Evolutionary conservation across 805 yeast species (phyloP), one percentile per base, ranked within the genome.

Genomic region (Wickerhamiella dianesei): DNA sequence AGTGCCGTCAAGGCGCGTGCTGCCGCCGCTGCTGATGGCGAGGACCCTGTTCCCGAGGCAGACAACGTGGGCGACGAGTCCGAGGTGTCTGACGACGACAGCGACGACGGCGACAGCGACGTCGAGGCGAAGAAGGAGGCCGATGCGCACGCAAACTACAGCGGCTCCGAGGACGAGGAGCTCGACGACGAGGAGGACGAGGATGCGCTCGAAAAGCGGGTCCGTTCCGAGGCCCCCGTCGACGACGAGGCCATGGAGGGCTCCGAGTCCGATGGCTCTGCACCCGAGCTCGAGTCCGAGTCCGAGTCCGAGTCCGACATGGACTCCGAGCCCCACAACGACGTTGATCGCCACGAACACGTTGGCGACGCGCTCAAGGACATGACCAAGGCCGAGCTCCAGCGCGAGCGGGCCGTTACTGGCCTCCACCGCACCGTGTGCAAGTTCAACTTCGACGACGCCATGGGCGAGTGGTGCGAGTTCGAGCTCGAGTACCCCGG

Each of bases 81-180:
- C 57, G 97, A 88, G 18, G 25, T 22, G 16, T 39, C 41, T 8
- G 41, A 39, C 25, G 25, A 39, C 53, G 95, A 78, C 14, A 95
- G 96, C 32, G 97, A 88, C 66, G 96, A 88, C 52, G 97, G 86
- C 25, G 96, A 88, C 61, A 70, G 84, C 50, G 96, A 86, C 62
- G 83, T 84, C 44, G 83, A 85, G 88, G 94, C 80, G 56, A 77
- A 88, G 37, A 78, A 80, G 49, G 86, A 71, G 6, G 95, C 85
- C 51, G 96, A 86, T 29, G 96, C 86, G 60, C 69, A 82, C 48
- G 96, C 84, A 61, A 81, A 83, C 41, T 83, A 86, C 88, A 94
- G 80, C 56, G 77, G 87, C 29, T 76, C 78, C 47, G 87, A 72
- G 32, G 61, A 57, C 19, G 61, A 60, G 4, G 65, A 58, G 20